phyloP scores from a whole-genome alignment of 2,329 filamentous ascomycete species.

The Balansia obtecta region DNA sequence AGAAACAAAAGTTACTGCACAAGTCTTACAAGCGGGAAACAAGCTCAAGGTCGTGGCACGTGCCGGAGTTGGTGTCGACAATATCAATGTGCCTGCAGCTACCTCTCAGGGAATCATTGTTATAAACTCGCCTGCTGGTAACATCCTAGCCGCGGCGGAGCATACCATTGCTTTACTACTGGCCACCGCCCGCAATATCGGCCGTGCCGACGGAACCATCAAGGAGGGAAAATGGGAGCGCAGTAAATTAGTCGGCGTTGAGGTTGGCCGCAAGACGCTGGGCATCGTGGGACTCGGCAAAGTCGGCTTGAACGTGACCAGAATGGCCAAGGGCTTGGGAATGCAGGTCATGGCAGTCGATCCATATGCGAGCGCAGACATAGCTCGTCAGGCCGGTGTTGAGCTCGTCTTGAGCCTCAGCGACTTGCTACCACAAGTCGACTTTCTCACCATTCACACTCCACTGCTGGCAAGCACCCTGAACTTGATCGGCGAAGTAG shows the following conservation, averaged over 20 bases:
- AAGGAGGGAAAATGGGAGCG: slow-evolving; percentile 68
- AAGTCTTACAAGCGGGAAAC: slow-evolving; percentile 51
- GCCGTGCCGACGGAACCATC: slow-evolving; percentile 54
- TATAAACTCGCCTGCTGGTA: slow-evolving; percentile 67
- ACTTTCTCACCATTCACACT: slow-evolving; percentile 74
- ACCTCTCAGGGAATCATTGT: slow-evolving; percentile 66
- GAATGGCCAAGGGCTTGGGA: slow-evolving; percentile 64
- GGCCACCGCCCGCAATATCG: slow-evolving; percentile 61
- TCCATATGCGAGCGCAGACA: slow-evolving; percentile 63
- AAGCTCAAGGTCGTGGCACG: slow-evolving; percentile 67
- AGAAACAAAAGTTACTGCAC: slow-evolving; percentile 66
- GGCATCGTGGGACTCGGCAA: slow-evolving; percentile 73
- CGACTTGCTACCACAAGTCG: slow-evolving; percentile 51
- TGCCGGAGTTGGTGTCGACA: slow-evolving; percentile 73
- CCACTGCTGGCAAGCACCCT: slow-evolving; percentile 66
- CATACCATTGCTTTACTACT: slow-evolving; percentile 66
- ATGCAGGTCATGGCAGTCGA: slow-evolving; percentile 68
- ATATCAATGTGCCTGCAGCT: slow-evolving; percentile 63
- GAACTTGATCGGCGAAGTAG: slow-evolving; percentile 55
- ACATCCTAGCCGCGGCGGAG: slow-evolving; percentile 70
- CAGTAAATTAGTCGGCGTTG: slow-evolving; percentile 60
- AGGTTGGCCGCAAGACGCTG: slow-evolving; percentile 65
- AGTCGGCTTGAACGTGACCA: slow-evolving; percentile 67
- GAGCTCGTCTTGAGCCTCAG: slow-evolving; percentile 42
- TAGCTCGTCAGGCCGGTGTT: slow-evolving; percentile 57